Conservation (phyloP, 2,329 filamentous ascomycete genomes). For the Eurotiales sp. region DNA sequence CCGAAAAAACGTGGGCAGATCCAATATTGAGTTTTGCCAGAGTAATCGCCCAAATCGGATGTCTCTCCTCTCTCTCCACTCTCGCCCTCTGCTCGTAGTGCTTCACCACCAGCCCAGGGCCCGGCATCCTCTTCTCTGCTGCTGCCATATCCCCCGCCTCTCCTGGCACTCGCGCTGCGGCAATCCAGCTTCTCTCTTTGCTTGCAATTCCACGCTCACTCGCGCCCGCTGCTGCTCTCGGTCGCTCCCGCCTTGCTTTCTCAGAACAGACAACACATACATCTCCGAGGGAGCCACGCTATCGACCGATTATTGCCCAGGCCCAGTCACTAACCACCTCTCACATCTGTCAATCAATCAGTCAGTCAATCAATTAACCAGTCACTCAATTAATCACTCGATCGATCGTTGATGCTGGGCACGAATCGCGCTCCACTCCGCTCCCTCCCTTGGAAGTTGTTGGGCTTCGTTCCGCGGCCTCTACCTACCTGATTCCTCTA, state of each 20-base stretch:
- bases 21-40: conserved; percentile 1
- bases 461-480: no score
- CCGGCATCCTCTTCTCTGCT: neutral
- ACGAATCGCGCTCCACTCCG: no score
- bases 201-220: no score
- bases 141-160: neutral
- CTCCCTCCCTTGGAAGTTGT: no score
- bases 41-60: conserved; percentile 13
- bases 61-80: neutral
- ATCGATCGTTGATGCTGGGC: no score
- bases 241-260: neutral
- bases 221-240: neutral
- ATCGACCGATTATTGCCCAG: neutral
- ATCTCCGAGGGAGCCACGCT: neutral
- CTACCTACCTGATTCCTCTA: no score
- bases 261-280: neutral
- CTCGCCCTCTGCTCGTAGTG: neutral
- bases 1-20: conserved; percentile 12
- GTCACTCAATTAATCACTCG: no score
- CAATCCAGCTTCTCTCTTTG: no score
- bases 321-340: neutral
- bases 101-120: neutral
- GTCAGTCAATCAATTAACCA: no score
- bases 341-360: neutral
- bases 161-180: no score